A percentile compares a stretch with the other conserved stretches of the same genome.
Evolutionary conservation across 768 basidiomycete genomes (phyloP).

Genomic region (Collybia mongolica): DNA sequence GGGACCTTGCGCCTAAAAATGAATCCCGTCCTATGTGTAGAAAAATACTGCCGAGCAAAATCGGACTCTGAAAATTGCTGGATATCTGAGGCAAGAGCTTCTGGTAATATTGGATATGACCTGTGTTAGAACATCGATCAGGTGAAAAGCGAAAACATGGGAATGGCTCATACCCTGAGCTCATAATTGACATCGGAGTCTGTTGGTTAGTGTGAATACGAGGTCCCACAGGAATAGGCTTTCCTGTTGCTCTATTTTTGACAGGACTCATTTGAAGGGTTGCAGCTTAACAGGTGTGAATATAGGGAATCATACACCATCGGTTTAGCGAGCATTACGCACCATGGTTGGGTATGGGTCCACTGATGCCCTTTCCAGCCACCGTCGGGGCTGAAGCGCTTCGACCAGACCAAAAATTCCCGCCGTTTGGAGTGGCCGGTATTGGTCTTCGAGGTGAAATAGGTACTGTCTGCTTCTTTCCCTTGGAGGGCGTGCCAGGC

Average conservation of each 20-base stretch:
- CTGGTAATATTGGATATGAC: conserved; percentile 74
- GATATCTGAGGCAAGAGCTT: conserved; percentile 81
- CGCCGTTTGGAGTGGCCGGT: conserved; percentile 34
- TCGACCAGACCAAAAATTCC: conserved; percentile 29
- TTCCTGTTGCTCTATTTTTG: conserved; percentile 57
- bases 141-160: conserved; percentile 3
- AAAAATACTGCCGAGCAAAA: conserved; percentile 86
- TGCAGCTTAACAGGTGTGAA: conserved; percentile 43
- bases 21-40: conserved; percentile 86
- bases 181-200: conserved; percentile 43
- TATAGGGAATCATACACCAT: conserved; percentile 5
- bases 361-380: conserved; percentile 66
- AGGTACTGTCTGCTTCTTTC: conserved; percentile 25
- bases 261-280: conserved; percentile 75
- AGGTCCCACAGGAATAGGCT: conserved; percentile 60
- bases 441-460: conserved; percentile 46
- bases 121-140: conserved; percentile 34
- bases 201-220: too few relatives aligned
- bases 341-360: conserved; percentile 72
- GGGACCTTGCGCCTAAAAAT: conserved; percentile 83
- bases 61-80: conserved; percentile 85
- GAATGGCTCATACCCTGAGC: conserved; percentile 58
- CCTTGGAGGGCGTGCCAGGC: conserved; percentile 26
- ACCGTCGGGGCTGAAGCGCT: conserved; percentile 41
- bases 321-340: conserved; percentile 16